phyloP scores from a whole-genome alignment of 306 rosid genomes.

The Glycine latifolia region DNA sequence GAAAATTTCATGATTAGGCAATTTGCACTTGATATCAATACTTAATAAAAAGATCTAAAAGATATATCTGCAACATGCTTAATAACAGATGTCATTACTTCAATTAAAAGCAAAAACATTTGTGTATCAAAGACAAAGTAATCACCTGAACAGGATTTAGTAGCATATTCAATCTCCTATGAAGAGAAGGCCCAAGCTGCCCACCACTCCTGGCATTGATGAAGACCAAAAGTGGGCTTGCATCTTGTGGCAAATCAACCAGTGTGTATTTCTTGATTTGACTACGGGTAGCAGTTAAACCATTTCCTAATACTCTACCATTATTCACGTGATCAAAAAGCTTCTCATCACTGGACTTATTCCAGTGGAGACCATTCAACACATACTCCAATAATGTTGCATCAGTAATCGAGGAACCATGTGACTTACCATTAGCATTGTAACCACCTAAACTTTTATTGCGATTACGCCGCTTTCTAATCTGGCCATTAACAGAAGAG shows the following conservation, averaged over 20 bases:
- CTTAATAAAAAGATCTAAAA: constrained; percentile 35
- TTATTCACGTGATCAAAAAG: constrained; percentile 43
- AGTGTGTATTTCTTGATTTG: constrained; percentile 60
- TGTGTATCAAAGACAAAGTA: constrained; percentile 28
- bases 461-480: constrained; percentile 62
- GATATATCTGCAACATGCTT: constrained; percentile 27
- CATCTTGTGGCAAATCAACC: constrained; percentile 70
- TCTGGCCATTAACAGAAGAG: constrained; percentile 60
- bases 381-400: constrained; percentile 54
- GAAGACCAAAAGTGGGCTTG: constrained; percentile 79
- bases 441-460: constrained; percentile 53
- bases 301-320: constrained; percentile 45
- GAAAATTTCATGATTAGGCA: constrained; percentile 33
- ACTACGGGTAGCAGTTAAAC: constrained; percentile 42
- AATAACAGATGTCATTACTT: constrained; percentile 31
- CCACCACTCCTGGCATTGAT: constrained; percentile 82
- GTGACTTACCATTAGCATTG: constrained; percentile 49
- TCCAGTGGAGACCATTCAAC: constrained; percentile 59
- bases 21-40: neutral
- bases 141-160: constrained; percentile 81
- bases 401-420: constrained; percentile 49
- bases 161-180: constrained; percentile 75
- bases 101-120: constrained; percentile 24
- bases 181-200: constrained; percentile 72
- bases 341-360: constrained; percentile 56